These are phyloP conservation scores for Lineolata rhizophorae DNA, from an alignment of 495 filamentous ascomycete genomes.

Conservation along the genomic window DNA sequence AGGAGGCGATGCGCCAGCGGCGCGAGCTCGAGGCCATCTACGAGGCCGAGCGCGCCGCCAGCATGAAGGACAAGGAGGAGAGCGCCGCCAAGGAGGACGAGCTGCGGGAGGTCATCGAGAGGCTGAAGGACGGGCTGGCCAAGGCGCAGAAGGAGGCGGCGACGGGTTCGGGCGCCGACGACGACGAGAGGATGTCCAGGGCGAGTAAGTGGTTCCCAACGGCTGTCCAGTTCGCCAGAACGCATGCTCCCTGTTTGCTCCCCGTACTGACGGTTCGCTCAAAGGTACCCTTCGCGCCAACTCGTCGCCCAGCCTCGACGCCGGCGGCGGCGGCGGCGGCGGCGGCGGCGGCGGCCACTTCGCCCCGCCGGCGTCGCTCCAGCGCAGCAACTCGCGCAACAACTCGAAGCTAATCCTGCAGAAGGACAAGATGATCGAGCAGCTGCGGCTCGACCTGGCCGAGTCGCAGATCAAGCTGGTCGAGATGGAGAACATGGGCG, in stretches of 20 bases:
- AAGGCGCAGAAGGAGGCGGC: too few relatives aligned
- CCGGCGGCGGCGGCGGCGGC: too few relatives aligned
- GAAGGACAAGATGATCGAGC: slow-evolving; percentile 92
- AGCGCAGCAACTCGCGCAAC: slow-evolving; percentile 62
- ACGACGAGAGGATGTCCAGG: slow-evolving; percentile 22
- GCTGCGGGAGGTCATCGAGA: slow-evolving; percentile 67
- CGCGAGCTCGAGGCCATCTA: slow-evolving; percentile 78
- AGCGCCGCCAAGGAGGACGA: slow-evolving; percentile 66
- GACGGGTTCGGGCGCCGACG: slow-evolving; percentile 35
- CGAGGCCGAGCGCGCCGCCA: slow-evolving; percentile 67
- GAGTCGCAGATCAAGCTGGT: slow-evolving; percentile 90
- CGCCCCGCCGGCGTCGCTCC: slow-evolving; percentile 63
- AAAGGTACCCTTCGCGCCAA: too few relatives aligned
- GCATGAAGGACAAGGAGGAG: slow-evolving; percentile 81
- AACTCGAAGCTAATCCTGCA: slow-evolving; percentile 74
- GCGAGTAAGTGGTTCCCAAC: neutral
- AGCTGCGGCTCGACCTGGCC: slow-evolving; percentile 71
- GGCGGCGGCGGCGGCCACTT: slow-evolving; percentile 35
- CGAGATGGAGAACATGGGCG: slow-evolving; percentile 81
- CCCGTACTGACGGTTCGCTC: too few relatives aligned
- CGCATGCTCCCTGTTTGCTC: too few relatives aligned
- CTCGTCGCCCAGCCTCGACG: slow-evolving; percentile 13
- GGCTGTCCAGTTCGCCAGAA: neutral
- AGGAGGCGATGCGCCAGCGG: slow-evolving; percentile 54
- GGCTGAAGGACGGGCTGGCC: slow-evolving; percentile 67